Percentiles rank a stretch among this genome's conserved stretches.
Evolutionary conservation across 176 grass and related monocot genomes (phyloP).

Genomic region (sorghum (Sorghum bicolor)): DNA sequence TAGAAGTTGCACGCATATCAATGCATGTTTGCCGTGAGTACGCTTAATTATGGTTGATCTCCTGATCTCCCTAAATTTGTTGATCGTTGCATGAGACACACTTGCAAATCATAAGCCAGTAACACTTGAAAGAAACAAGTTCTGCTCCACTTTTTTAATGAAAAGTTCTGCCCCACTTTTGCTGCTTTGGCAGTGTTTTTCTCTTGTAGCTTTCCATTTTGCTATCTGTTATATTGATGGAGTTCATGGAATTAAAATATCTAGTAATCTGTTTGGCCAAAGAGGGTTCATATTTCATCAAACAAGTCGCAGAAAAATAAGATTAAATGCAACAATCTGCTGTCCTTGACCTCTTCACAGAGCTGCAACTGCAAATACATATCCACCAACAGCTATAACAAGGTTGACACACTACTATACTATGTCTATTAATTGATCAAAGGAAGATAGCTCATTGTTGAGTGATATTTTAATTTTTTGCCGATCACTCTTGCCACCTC

Average conservation of each 20-base stretch:
- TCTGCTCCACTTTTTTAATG: neutral
- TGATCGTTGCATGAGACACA: too few relatives aligned
- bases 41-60: neutral
- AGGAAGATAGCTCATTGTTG: neutral
- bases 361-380: conserved; percentile 9
- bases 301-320: neutral
- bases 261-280: neutral
- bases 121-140: neutral
- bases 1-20: neutral
- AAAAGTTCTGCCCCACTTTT: neutral
- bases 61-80: neutral
- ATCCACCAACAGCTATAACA: conserved; percentile 12
- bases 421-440: neutral
- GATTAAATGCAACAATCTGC: neutral
- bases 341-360: neutral
- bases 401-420: neutral
- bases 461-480: neutral
- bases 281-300: neutral
- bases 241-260: neutral
- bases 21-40: neutral
- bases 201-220: neutral
- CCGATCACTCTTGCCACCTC: neutral
- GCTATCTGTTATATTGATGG: neutral
- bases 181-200: neutral
- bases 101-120: neutral